Percentiles rank a stretch among this genome's conserved stretches.
These are phyloP conservation scores for Chaetomium sp. DNA, from an alignment of 2,329 filamentous ascomycete genomes.

Conservation along the genomic window DNA sequence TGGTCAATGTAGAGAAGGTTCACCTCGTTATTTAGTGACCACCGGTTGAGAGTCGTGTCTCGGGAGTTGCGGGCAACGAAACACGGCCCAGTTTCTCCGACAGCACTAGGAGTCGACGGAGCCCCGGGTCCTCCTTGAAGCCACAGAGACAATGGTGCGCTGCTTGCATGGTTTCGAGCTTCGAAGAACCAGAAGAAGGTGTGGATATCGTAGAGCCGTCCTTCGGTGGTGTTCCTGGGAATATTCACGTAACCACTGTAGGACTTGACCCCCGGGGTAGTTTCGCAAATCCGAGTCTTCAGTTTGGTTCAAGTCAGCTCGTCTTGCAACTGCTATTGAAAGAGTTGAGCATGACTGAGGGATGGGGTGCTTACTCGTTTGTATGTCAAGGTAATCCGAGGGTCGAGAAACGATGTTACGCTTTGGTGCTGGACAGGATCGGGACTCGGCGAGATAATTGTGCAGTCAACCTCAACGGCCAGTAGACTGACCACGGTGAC, in stretches of 20 bases:
- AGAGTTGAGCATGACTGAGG: too few relatives aligned
- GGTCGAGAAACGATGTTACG: not conserved
- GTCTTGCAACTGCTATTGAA: too few relatives aligned
- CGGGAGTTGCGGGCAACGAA: slow-evolving; percentile 53
- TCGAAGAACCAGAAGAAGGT: slow-evolving; percentile 35
- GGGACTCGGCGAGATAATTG: not conserved
- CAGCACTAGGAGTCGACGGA: slow-evolving; percentile 13
- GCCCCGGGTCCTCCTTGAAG: slow-evolving; percentile 34
- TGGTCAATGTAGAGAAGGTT: slow-evolving; percentile 70
- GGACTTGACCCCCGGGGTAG: slow-evolving; percentile 29
- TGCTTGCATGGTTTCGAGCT: slow-evolving; percentile 27
- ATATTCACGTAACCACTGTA: slow-evolving; percentile 33
- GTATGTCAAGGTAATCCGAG: not conserved
- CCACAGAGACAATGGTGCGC: slow-evolving; percentile 33
- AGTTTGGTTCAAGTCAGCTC: not conserved
- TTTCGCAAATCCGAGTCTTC: slow-evolving; percentile 31
- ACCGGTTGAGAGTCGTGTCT: slow-evolving; percentile 54
- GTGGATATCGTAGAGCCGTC: slow-evolving; percentile 25
- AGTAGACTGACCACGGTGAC: not conserved
- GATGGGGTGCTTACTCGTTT: not conserved
- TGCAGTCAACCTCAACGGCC: not conserved
- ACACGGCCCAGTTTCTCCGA: slow-evolving; percentile 33
- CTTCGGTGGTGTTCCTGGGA: slow-evolving; percentile 21
- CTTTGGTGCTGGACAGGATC: not conserved
- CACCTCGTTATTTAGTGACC: slow-evolving; percentile 61